Evolutionary conservation across 2,329 filamentous ascomycete species (phyloP).

Genomic region (Pseudogymnoascus pannorum): DNA sequence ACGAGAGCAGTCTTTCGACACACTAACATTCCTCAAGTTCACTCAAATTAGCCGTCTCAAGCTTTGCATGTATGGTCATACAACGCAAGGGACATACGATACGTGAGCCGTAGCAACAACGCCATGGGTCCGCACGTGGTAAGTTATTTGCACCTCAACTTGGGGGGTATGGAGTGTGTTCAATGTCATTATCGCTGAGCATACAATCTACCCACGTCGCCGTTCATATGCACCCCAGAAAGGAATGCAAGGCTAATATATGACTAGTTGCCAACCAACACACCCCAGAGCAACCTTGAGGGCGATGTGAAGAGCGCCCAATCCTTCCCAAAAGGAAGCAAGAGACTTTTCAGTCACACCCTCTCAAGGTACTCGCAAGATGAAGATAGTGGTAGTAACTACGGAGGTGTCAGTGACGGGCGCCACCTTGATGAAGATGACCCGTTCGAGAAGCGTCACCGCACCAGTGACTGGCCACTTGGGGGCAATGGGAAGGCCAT

Average conservation of each 20-base stretch:
- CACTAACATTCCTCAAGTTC: not conserved
- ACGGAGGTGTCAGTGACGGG: constrained; percentile 25
- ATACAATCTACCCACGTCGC: not conserved
- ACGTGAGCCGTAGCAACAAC: not conserved
- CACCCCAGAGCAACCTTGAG: not conserved
- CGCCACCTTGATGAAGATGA: constrained; percentile 17
- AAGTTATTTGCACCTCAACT: not conserved
- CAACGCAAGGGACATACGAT: not conserved
- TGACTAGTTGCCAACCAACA: not conserved
- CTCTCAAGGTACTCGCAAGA: constrained; percentile 15
- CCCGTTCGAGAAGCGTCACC: constrained; percentile 36
- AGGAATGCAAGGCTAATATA: not conserved
- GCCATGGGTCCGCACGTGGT: constrained; percentile 1
- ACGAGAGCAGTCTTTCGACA: not conserved
- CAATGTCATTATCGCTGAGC: not conserved
- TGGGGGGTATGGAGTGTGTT: not conserved
- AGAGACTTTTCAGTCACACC: constrained; percentile 28
- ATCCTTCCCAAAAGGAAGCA: constrained; percentile 19
- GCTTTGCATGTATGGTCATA: not conserved
- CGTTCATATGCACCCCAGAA: not conserved
- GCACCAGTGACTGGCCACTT: constrained; percentile 39
- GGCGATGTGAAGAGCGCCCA: not conserved
- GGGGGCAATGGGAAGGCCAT: not conserved
- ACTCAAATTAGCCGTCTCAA: not conserved
- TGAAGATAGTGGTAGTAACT: constrained; percentile 26